phyloP scores from a whole-genome alignment of 257 asterid genomes.

The Solanum chmielewskii region DNA sequence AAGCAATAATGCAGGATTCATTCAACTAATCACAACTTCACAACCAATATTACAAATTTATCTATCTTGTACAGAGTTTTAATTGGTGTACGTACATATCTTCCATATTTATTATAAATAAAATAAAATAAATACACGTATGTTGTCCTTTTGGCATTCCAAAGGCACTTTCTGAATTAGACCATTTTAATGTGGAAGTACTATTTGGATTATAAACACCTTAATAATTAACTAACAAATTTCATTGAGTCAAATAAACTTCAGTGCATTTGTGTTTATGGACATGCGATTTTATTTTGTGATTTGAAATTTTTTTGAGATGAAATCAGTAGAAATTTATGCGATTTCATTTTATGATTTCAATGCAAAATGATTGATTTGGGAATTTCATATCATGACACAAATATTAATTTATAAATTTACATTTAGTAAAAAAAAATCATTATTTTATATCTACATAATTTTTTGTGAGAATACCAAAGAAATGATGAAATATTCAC shows the following conservation, averaged over 20 bases:
- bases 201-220: neutral
- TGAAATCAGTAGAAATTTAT: no score
- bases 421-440: no score
- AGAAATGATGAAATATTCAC: neutral
- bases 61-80: conserved; percentile 22
- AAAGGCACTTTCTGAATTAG: neutral
- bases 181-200: neutral
- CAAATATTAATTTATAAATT: no score
- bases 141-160: neutral
- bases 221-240: neutral
- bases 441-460: no score
- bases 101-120: neutral
- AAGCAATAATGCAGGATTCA: conserved; percentile 34
- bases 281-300: no score
- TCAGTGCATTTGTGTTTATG: neutral
- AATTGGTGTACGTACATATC: neutral
- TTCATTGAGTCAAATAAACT: neutral
- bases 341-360: neutral
- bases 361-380: neutral
- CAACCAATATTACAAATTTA: conserved; percentile 4
- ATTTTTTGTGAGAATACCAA: neutral
- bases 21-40: conserved; percentile 3
- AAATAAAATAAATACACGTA: neutral
- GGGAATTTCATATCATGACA: neutral
- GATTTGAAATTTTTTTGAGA: no score